Evolutionary conservation across 345 rosid genomes (phyloP).

Genomic region (Mangifera indica): DNA sequence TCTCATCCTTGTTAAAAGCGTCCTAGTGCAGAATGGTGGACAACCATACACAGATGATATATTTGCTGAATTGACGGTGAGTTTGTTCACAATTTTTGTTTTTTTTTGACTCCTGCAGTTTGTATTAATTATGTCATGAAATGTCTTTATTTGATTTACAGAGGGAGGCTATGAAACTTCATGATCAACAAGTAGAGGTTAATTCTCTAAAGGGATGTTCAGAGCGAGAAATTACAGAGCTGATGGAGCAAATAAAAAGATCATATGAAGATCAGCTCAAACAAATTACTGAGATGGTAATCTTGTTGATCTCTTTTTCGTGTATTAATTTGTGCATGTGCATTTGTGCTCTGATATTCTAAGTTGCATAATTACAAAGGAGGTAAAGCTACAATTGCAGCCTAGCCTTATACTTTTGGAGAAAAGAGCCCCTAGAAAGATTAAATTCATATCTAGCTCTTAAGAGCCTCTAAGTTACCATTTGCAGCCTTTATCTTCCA

Average conservation of each 20-base stretch:
- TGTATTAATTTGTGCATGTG: not conserved
- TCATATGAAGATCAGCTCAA: slow-evolving; percentile 63
- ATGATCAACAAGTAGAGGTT: slow-evolving; percentile 60
- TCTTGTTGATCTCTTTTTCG: not conserved
- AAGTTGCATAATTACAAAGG: not conserved
- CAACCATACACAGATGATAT: no score
- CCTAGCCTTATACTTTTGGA: no score
- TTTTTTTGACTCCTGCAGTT: not conserved
- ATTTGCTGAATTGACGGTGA: slow-evolving; percentile 66
- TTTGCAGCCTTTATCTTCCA: no score
- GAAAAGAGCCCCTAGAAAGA: no score
- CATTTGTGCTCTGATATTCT: not conserved
- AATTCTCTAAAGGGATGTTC: slow-evolving; percentile 60
- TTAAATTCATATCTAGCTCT: no score
- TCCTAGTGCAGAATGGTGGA: slow-evolving; percentile 59
- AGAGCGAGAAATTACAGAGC: slow-evolving; percentile 46
- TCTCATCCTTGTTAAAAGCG: slow-evolving; percentile 55
- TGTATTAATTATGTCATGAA: not conserved
- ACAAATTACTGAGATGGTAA: slow-evolving; percentile 70
- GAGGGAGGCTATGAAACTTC: slow-evolving; percentile 68
- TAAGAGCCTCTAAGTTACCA: no score
- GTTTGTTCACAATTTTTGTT: not conserved
- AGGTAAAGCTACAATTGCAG: not conserved
- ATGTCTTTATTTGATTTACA: slow-evolving; percentile 23
- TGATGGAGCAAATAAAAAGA: slow-evolving; percentile 57